Percentiles rank a stretch among this genome's conserved stretches.
These are phyloP conservation scores for Tricholoma hemisulphureum DNA, from an alignment of 768 basidiomycete genomes.

Conservation along the genomic window DNA sequence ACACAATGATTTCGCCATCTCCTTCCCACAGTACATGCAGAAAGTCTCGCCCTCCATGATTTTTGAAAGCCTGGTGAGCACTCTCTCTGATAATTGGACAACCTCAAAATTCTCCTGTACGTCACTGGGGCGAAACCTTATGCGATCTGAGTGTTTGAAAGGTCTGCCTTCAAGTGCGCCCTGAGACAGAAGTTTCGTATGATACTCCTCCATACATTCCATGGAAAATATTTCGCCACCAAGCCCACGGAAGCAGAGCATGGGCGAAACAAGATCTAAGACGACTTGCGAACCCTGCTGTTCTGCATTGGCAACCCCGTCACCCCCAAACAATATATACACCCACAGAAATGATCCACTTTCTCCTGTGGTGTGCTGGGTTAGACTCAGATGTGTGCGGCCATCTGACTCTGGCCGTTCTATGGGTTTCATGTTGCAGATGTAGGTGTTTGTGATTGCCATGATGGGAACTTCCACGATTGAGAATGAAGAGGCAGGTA, in stretches of 20 bases:
- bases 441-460: neutral
- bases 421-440: neutral
- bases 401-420: neutral
- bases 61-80: neutral
- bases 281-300: neutral
- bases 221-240: neutral
- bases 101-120: neutral
- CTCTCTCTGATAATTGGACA: neutral
- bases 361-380: neutral
- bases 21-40: neutral
- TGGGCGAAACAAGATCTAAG: neutral
- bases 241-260: neutral
- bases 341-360: neutral
- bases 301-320: neutral
- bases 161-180: neutral
- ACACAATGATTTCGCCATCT: neutral
- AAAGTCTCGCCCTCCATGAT: neutral
- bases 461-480: neutral
- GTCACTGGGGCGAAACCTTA: neutral
- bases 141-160: neutral
- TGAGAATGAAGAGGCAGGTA: neutral
- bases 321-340: neutral
- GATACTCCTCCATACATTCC: neutral
- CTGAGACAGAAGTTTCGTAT: neutral
- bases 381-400: neutral